These are phyloP conservation scores for Leishmania aethiopica DNA, from an alignment of 208 protist genomes.

Conservation along the genomic window DNA sequence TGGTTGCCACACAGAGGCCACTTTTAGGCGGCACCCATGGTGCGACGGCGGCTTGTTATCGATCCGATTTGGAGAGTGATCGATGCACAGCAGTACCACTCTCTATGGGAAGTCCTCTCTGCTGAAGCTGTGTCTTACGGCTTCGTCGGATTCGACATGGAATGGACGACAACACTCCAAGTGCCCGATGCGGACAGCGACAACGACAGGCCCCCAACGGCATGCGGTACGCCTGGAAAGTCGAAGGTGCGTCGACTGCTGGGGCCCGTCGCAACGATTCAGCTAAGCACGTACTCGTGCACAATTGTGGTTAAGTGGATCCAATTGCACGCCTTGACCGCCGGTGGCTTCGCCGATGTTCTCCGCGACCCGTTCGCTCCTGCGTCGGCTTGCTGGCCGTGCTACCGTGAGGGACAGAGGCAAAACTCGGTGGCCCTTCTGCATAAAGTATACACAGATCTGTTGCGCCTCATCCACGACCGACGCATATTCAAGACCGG, in stretches of 20 bases:
- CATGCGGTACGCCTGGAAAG: background rate
- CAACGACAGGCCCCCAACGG: background rate
- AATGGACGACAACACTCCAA: slow-evolving; percentile 50
- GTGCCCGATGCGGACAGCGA: background rate
- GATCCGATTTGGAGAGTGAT: slow-evolving; percentile 64
- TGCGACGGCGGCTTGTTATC: slow-evolving; percentile 31
- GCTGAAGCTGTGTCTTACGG: slow-evolving; percentile 35
- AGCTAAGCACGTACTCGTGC: slow-evolving; percentile 49
- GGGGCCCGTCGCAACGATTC: slow-evolving; percentile 53
- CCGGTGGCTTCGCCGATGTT: slow-evolving; percentile 15
- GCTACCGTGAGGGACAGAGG: slow-evolving; percentile 33
- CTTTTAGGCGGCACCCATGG: background rate
- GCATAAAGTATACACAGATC: slow-evolving; percentile 21
- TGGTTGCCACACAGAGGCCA: slow-evolving; percentile 1
- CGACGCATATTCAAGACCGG: slow-evolving; percentile 41
- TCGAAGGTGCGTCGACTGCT: slow-evolving; percentile 12
- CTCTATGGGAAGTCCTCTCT: slow-evolving; percentile 31
- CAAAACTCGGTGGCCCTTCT: slow-evolving; percentile 25
- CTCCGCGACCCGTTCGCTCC: slow-evolving; percentile 27
- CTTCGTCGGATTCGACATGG: slow-evolving; percentile 66
- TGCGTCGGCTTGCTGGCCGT: slow-evolving; percentile 33
- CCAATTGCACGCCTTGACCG: slow-evolving; percentile 36
- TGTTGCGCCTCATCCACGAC: slow-evolving; percentile 35
- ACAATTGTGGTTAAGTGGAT: slow-evolving; percentile 52
- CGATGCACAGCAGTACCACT: slow-evolving; percentile 25